Percentiles rank a stretch among this genome's conserved stretches.
These are phyloP conservation scores for Euptelea pleiosperma DNA, from an alignment of 164 flowering plant species.

Conservation along the genomic window DNA sequence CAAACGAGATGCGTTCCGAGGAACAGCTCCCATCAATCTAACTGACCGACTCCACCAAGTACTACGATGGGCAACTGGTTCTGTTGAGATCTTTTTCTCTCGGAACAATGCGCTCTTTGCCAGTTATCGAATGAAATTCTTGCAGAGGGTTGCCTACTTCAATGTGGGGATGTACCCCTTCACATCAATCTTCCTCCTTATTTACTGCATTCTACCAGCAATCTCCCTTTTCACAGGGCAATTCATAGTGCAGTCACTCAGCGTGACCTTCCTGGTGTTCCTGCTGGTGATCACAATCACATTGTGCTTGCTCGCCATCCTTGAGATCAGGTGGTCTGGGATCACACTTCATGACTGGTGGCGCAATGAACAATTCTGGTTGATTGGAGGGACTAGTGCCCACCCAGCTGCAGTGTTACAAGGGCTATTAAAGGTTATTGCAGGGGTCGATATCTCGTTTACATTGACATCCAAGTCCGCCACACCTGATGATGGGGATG, in stretches of 20 bases:
- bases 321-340: constrained; percentile 87
- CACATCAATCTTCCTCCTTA: constrained; percentile 73
- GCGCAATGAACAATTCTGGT: constrained; percentile 96
- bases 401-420: constrained; percentile 91
- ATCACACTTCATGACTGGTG: constrained; percentile 93
- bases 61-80: constrained; percentile 96
- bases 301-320: constrained; percentile 66
- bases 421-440: constrained; percentile 79
- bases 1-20: constrained; percentile 83
- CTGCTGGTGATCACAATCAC: constrained; percentile 66
- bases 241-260: constrained; percentile 77
- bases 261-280: constrained; percentile 55
- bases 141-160: constrained; percentile 81
- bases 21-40: constrained; percentile 96
- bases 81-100: constrained; percentile 94
- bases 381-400: constrained; percentile 92
- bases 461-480: constrained; percentile 84
- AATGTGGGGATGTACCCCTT: constrained; percentile 88
- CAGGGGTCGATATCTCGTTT: constrained; percentile 88
- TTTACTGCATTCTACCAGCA: constrained; percentile 87
- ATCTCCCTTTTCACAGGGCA: constrained; percentile 81
- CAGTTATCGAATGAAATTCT: constrained; percentile 65
- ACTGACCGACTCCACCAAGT: constrained; percentile 94
- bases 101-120: constrained; percentile 83
- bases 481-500: constrained; percentile 68